phyloP scores from a whole-genome alignment of 78 protist species.

The Tieghemostelium lacteum region DNA sequence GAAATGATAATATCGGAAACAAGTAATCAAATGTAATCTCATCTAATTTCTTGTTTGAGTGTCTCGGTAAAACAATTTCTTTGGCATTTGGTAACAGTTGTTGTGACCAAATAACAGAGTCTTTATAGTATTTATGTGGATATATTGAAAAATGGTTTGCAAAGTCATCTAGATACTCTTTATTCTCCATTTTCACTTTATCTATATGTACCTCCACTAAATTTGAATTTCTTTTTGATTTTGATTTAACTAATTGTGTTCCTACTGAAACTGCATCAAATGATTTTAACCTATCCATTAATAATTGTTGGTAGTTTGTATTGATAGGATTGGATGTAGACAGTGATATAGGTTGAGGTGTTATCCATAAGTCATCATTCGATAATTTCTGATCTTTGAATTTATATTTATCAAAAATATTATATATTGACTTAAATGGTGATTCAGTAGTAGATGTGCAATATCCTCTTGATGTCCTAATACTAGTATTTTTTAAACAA shows the following conservation, averaged over 20 bases:
- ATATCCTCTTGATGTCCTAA: too few species aligned
- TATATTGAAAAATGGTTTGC: neutral
- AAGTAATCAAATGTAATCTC: too few species aligned
- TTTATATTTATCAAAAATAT: constrained; percentile 27
- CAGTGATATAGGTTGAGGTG: neutral
- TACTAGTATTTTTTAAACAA: too few species aligned
- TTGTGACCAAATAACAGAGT: neutral
- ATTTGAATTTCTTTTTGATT: neutral
- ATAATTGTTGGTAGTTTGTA: too few species aligned
- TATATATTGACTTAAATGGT: constrained; percentile 6
- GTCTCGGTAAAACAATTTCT: too few species aligned
- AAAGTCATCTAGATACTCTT: neutral
- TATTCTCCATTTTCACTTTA: too few species aligned
- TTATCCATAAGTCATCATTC: constrained; percentile 7
- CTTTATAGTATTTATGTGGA: neutral
- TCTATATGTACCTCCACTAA: neutral
- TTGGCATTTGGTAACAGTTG: neutral
- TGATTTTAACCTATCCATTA: neutral
- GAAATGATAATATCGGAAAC: neutral
- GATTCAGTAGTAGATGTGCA: too few species aligned
- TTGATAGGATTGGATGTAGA: neutral
- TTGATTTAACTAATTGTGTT: neutral
- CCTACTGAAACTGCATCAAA: neutral
- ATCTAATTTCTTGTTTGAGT: neutral
- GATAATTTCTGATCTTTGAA: neutral